These are phyloP conservation scores for Solioccasus polychromus DNA, from an alignment of 768 basidiomycete species.

Conservation along the genomic window DNA sequence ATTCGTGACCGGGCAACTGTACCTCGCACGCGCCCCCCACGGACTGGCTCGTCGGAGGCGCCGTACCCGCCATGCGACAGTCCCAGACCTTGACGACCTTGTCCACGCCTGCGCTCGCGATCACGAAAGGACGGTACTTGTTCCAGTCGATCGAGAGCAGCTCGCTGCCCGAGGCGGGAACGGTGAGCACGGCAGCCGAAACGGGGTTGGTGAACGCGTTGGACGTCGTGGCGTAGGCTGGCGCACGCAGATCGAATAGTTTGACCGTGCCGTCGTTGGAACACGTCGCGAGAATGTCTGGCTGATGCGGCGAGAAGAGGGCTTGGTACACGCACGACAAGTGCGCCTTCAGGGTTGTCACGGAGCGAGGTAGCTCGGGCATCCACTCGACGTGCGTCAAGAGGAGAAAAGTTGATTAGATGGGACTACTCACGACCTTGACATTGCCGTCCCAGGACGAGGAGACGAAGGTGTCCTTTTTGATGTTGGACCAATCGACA, in stretches of 20 bases:
- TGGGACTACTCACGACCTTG: constrained; percentile 66
- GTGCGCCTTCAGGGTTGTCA: constrained; percentile 82
- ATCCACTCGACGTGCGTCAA: constrained; percentile 61
- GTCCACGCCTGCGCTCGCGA: constrained; percentile 82
- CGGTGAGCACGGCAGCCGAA: constrained; percentile 67
- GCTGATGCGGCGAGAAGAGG: constrained; percentile 89
- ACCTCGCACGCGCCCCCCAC: constrained; percentile 73
- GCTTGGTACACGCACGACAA: constrained; percentile 85
- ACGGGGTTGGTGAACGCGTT: constrained; percentile 66
- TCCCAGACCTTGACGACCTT: constrained; percentile 79
- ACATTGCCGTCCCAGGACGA: constrained; percentile 91
- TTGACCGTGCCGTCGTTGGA: constrained; percentile 85
- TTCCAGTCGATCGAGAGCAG: constrained; percentile 89
- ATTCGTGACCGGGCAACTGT: constrained; percentile 81
- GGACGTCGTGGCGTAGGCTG: constrained; percentile 50
- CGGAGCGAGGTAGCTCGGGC: constrained; percentile 74
- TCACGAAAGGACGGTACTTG: constrained; percentile 76
- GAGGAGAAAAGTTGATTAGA: background rate
- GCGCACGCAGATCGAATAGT: constrained; percentile 75
- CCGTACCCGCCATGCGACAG: constrained; percentile 74
- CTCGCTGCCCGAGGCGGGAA: constrained; percentile 77
- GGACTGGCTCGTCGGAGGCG: constrained; percentile 42
- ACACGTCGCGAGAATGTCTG: constrained; percentile 76
- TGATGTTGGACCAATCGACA: constrained; percentile 93
- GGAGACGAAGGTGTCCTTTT: constrained; percentile 83